Base-by-base conservation (phyloP, 2,329 filamentous ascomycete genomes). In the Fusarium dlaminii region DNA sequence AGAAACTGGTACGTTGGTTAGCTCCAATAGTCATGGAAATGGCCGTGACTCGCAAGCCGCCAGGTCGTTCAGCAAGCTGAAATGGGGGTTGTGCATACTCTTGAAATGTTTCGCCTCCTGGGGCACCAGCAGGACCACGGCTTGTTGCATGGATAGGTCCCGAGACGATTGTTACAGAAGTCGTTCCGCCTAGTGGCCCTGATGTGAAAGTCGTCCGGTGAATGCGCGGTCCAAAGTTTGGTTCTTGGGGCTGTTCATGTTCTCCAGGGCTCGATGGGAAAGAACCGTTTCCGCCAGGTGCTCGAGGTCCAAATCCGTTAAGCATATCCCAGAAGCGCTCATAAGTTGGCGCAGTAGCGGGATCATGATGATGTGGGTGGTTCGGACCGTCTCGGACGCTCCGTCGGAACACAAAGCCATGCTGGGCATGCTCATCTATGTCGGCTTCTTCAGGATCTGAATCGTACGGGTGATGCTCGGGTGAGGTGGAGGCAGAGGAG, bases 401-500 rank as follows among this genome's bases (percentile, higher is more conserved):
- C 36, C 82, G 83, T 34, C 81, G 81, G 59, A 83, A 82, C 51
- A 81, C 80, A 68, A 87, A 82, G 14, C 84, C 84, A 42, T 83
- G 80, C 5, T 84, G 83, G n/a, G 85, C 54, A 42, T 87, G 83
- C 34, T 90, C 86, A 30, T 90, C 87, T 67, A 91, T 88, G 75
- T 91, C 87, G 32, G 83, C 87, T 74, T 90, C 89, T 20, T 90
- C 89, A 3, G 88, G 88, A 66, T 91, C 90, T 5, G 88, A 89
- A 57, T 83, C 80, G 55, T 70, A 74, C n/a, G 76, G 77, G 22
- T 73, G 63, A n/a, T 71, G 67, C 60, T 80, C 80, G 40, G 81
- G 76, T 11, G 81, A 81, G 8, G 80, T 80, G 30, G 78, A 75
- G 49, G 74, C 72, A 34, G 79, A 80, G 29, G 74, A 71, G 32